Conservation (phyloP, 352 stramenopile genomes). For the Saprolegnia diclina region DNA sequence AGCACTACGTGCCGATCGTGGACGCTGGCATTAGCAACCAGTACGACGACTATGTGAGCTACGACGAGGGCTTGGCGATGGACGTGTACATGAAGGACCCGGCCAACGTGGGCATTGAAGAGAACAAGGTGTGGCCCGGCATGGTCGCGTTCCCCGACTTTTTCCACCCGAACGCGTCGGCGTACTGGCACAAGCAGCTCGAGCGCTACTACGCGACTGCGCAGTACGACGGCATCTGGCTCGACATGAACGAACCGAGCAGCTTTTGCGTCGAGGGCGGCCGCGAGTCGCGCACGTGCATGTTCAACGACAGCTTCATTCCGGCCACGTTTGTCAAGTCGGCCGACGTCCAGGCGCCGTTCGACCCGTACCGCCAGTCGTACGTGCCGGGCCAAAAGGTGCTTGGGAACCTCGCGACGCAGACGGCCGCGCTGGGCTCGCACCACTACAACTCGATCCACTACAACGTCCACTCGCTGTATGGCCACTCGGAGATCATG, state of each 20-base stretch:
- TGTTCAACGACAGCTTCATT: constrained; percentile 32
- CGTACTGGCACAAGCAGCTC: constrained; percentile 66
- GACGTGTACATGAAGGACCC: constrained; percentile 78
- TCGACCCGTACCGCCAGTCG: constrained; percentile 74
- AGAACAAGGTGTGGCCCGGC: constrained; percentile 70
- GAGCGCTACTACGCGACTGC: constrained; percentile 44
- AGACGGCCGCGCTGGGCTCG: constrained; percentile 10
- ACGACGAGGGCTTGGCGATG: constrained; percentile 47
- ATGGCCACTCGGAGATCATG: constrained; percentile 69
- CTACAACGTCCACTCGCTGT: constrained; percentile 81
- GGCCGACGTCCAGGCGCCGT: constrained; percentile 59
- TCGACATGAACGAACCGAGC: constrained; percentile 86
- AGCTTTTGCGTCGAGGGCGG: constrained; percentile 59
- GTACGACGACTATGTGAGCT: constrained; percentile 38
- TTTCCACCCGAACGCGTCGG: constrained; percentile 54
- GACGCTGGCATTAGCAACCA: constrained; percentile 73
- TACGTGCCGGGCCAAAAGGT: constrained; percentile 34
- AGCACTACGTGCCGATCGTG: constrained; percentile 75
- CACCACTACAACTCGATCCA: constrained; percentile 30
- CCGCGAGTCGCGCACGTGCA: constrained; percentile 34
- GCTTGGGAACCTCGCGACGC: constrained; percentile 8
- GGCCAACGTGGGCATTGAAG: constrained; percentile 49
- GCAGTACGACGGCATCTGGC: constrained; percentile 71
- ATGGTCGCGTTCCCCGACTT: constrained; percentile 79
- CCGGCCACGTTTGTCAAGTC: constrained; percentile 49